Conservation (phyloP, 2,329 filamentous ascomycete genomes). For the Allantophomopsis cytisporea region DNA sequence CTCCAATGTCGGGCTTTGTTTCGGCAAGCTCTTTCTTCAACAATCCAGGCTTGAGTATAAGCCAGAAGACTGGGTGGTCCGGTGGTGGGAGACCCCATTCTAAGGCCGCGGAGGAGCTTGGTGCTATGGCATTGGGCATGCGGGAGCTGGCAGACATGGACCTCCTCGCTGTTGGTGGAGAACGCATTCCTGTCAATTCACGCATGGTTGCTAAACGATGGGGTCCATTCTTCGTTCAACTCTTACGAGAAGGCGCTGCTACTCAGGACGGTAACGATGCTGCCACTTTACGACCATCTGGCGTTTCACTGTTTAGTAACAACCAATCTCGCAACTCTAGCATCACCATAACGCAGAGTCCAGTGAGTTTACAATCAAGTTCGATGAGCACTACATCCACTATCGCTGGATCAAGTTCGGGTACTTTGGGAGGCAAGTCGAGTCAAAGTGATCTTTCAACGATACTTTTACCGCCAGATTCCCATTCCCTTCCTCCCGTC, state of each 20-base stretch:
- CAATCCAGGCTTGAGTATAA: constrained; percentile 27
- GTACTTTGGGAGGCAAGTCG: neutral
- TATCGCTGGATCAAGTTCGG: constrained; percentile 19
- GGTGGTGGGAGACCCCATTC: constrained; percentile 68
- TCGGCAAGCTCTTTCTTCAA: constrained; percentile 66
- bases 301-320: constrained; percentile 20
- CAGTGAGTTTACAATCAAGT: constrained; percentile 30
- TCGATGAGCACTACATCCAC: constrained; percentile 33
- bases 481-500: constrained; percentile 39
- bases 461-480: constrained; percentile 16
- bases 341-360: constrained; percentile 66
- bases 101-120: constrained; percentile 70
- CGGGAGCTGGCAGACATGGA: constrained; percentile 96
- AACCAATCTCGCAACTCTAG: constrained; percentile 62
- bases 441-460: constrained; percentile 5
- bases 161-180: constrained; percentile 79
- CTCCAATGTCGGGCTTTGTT: constrained; percentile 69
- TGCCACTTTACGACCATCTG: constrained; percentile 55
- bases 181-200: constrained; percentile 88
- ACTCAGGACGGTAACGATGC: constrained; percentile 62
- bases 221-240: constrained; percentile 91
- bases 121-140: constrained; percentile 63
- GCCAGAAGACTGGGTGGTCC: constrained; percentile 44
- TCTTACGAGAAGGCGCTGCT: constrained; percentile 64
- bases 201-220: constrained; percentile 76